A percentile compares a stretch with the other conserved stretches of the same genome.
Evolutionary conservation across 345 rosid genomes (phyloP).

Genomic region (Gossypium longicalyx): DNA sequence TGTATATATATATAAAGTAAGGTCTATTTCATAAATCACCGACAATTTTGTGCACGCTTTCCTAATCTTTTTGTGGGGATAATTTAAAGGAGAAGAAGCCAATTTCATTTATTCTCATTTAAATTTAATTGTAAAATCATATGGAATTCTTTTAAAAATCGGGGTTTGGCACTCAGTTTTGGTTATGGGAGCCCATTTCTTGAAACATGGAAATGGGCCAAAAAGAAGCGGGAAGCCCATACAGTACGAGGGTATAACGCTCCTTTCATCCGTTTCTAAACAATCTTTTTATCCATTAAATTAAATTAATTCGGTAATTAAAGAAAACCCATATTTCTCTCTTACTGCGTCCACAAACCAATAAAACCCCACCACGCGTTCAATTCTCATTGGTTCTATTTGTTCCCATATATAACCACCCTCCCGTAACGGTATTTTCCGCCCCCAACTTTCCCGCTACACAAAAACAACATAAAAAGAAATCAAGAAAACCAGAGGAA

Average conservation of each 20-base stretch:
- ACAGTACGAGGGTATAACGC: neutral
- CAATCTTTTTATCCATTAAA: too few relatives aligned
- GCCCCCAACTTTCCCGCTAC: constrained; percentile 18
- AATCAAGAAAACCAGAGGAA: neutral
- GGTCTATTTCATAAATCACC: constrained; percentile 19
- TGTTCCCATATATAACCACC: neutral
- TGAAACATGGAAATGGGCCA: neutral
- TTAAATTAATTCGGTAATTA: too few relatives aligned
- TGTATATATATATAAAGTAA: neutral
- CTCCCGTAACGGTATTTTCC: constrained; percentile 15
- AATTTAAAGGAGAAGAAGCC: neutral
- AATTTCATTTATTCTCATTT: neutral
- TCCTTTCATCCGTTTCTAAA: neutral
- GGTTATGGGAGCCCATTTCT: neutral
- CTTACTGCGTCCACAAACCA: constrained; percentile 15
- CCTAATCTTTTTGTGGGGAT: neutral
- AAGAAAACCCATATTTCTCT: neutral
- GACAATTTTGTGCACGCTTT: constrained; percentile 9
- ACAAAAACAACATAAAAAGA: neutral
- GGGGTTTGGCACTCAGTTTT: too few relatives aligned
- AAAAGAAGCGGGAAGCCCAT: neutral
- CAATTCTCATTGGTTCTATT: neutral
- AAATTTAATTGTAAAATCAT: too few relatives aligned
- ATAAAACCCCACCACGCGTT: neutral
- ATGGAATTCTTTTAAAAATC: too few relatives aligned